Percentiles rank a stretch among this genome's conserved stretches.
Conservation (phyloP, 225 moss, liverwort and hornwort species). For the Polytrichum commune region DNA sequence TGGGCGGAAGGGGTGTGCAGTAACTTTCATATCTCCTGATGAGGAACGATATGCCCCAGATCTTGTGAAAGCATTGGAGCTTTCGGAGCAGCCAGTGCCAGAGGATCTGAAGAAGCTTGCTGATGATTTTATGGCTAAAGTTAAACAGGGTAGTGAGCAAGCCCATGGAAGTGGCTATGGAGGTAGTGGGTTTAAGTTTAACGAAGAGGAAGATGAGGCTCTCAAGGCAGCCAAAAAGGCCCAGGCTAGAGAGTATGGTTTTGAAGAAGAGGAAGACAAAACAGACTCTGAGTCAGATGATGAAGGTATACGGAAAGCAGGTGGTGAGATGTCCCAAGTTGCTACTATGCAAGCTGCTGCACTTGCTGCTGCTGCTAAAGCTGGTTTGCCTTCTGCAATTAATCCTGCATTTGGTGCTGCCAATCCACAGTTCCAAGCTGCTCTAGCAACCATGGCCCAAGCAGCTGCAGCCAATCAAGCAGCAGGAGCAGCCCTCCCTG, state of each 20-base stretch:
- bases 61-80: slow-evolving; percentile 87
- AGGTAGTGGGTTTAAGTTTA: slow-evolving; percentile 97
- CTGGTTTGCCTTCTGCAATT: slow-evolving; percentile 66
- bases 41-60: slow-evolving; percentile 96
- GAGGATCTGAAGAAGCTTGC: slow-evolving; percentile 96
- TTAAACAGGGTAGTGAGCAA: slow-evolving; percentile 98
- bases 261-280: slow-evolving; percentile 99
- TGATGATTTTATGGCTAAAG: slow-evolving; percentile 92
- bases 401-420: slow-evolving; percentile 59
- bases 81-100: slow-evolving; percentile 93
- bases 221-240: slow-evolving; percentile 96
- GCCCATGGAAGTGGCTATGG: slow-evolving; percentile 99
- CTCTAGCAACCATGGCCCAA: slow-evolving; percentile 70
- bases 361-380: slow-evolving; percentile 94
- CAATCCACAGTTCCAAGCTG: slow-evolving; percentile 93
- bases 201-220: slow-evolving; percentile 99
- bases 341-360: slow-evolving; percentile 93
- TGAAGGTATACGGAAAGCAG: slow-evolving; percentile 94
- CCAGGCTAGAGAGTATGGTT: slow-evolving; percentile 96
- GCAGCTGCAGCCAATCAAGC: slow-evolving; percentile 60
- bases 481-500: slow-evolving; percentile 43
- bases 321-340: slow-evolving; percentile 90
- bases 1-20: slow-evolving; percentile 90
- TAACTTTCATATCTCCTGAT: slow-evolving; percentile 91
- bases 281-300: slow-evolving; percentile 98